Base-by-base conservation (phyloP, 1,284 basidiomycete species). In the Naganishia liquefaciens region DNA sequence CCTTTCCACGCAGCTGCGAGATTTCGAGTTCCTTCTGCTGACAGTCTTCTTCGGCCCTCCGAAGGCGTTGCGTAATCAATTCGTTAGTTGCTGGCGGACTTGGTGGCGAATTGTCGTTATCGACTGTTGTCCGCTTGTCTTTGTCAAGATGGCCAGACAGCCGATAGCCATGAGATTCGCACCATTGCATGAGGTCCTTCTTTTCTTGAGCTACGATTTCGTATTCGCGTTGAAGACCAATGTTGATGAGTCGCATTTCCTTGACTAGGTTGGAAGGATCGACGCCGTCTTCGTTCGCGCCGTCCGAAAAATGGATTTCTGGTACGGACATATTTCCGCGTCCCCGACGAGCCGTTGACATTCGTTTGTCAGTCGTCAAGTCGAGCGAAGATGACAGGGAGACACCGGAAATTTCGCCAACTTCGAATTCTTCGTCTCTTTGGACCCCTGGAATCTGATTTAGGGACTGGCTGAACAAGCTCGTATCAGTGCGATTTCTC, bases 171-270 rank as follows among this genome's bases (percentile, higher is more conserved):
- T 66, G 23, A 21, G 54, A 42, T 23, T 33, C 23, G 10, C 51
- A 49, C 50, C 46, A 52, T 21, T 33, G 37, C 19, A 47, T n/a
- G 39, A 63, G 44, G 52, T 27, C 25, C 10, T 51, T 40, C n/a
- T 63, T 55, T 23, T 47, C 50, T 46, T 27, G 39, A 21, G 40
- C 51, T 15, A 63, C 44, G 28, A 27, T 51, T 15, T 58, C 43
- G 49, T 66, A 58, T 27, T 73, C 72, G 27, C 75, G 73, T 11
- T 76, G 68, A 4, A 78, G 65, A 50, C 76, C 75, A 62, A 75
- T 72, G 67, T 77, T 79, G 75, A 79, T 76, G 39, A 74, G 73
- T 53, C 77, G 77, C 30, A 78, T 72, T 50, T 79, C 77, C 68
- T 74, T 76, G 54, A 77, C 74, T 19, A 79, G 76, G 58, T 79